Conservation (phyloP, 2,329 filamentous ascomycete species). For the Aureobasidium namibiae region DNA sequence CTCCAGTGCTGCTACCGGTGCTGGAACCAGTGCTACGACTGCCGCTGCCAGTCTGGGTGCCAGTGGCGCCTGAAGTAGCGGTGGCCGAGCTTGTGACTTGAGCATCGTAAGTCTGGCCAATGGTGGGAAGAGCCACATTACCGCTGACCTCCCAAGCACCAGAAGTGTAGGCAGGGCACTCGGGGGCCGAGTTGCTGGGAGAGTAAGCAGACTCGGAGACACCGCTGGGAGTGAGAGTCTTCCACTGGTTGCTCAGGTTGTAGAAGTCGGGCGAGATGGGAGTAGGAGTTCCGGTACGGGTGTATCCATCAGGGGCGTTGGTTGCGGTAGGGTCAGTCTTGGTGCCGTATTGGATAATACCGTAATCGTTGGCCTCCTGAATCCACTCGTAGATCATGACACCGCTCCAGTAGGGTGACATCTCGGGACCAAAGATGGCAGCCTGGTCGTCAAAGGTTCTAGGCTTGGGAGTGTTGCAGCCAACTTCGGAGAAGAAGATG, state of each 20-base stretch:
- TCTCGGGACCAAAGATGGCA: slow-evolving; percentile 66
- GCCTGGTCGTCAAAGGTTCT: slow-evolving; percentile 63
- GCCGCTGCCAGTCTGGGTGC: slow-evolving; percentile 24
- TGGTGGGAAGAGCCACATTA: slow-evolving; percentile 58
- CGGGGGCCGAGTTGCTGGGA: slow-evolving; percentile 51
- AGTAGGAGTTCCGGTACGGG: slow-evolving; percentile 62
- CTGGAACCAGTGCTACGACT: slow-evolving; percentile 17
- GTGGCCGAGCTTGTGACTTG: slow-evolving; percentile 14
- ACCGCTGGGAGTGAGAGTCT: slow-evolving; percentile 60
- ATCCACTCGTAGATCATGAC: slow-evolving; percentile 89
- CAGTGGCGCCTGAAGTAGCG: slow-evolving; percentile 15
- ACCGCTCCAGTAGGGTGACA: slow-evolving; percentile 65
- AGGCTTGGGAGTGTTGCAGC: slow-evolving; percentile 61
- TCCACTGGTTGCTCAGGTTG: slow-evolving; percentile 72
- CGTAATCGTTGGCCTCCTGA: slow-evolving; percentile 74
- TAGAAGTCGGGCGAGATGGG: slow-evolving; percentile 68
- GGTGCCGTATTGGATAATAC: slow-evolving; percentile 67
- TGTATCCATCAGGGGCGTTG: slow-evolving; percentile 56
- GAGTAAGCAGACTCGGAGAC: slow-evolving; percentile 59
- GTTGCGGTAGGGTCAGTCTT: slow-evolving; percentile 40
- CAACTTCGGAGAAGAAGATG: slow-evolving; percentile 84
- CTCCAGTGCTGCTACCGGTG: slow-evolving; percentile 18
- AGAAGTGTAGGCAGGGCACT: slow-evolving; percentile 62
- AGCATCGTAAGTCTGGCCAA: slow-evolving; percentile 45
- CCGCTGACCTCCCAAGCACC: slow-evolving; percentile 67